Conservation (phyloP, 495 filamentous ascomycete genomes). For the Penicillium paxilli region DNA sequence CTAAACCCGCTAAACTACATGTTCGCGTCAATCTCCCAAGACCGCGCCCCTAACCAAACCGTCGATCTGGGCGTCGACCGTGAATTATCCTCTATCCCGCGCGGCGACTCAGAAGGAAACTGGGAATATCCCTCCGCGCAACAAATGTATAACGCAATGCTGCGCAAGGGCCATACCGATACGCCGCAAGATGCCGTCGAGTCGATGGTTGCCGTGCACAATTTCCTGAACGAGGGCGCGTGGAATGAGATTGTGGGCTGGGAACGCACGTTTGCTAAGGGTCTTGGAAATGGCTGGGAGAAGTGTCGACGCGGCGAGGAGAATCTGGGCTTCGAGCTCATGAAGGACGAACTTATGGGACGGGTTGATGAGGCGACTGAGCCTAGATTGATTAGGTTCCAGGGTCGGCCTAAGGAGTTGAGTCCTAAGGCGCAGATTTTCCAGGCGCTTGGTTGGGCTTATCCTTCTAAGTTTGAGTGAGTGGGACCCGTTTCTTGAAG, state of each 20-base stretch:
- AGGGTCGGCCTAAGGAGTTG: conserved; percentile 82
- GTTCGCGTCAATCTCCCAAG: conserved; percentile 82
- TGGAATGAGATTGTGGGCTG: conserved; percentile 92
- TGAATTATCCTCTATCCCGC: conserved; percentile 82
- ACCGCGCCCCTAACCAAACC: conserved; percentile 69
- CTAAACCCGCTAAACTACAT: conserved; percentile 97
- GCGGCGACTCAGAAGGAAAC: conserved; percentile 68
- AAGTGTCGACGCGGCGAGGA: conserved; percentile 74
- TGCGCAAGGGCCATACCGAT: conserved; percentile 93
- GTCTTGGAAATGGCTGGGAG: conserved; percentile 69
- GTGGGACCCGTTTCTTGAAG: conserved; percentile 18
- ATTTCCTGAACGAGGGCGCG: conserved; percentile 96
- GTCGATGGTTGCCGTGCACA: conserved; percentile 95
- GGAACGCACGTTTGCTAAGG: conserved; percentile 80
- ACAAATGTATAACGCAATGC: conserved; percentile 98
- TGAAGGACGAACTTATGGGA: conserved; percentile 39
- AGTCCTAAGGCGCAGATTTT: conserved; percentile 87
- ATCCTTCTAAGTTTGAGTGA: conserved; percentile 76
- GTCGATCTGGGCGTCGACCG: conserved; percentile 72
- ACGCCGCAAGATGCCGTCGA: conserved; percentile 93
- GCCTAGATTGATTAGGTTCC: conserved; percentile 80
- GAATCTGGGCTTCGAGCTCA: conserved; percentile 42
- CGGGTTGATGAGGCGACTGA: conserved; percentile 40
- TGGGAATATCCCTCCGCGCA: conserved; percentile 99
- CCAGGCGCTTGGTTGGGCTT: conserved; percentile 72